Evolutionary conservation across 2,329 filamentous ascomycete genomes (phyloP), one percentile per base, ranked within the genome.

Genomic region (Tolypocladium ophioglossoides): DNA sequence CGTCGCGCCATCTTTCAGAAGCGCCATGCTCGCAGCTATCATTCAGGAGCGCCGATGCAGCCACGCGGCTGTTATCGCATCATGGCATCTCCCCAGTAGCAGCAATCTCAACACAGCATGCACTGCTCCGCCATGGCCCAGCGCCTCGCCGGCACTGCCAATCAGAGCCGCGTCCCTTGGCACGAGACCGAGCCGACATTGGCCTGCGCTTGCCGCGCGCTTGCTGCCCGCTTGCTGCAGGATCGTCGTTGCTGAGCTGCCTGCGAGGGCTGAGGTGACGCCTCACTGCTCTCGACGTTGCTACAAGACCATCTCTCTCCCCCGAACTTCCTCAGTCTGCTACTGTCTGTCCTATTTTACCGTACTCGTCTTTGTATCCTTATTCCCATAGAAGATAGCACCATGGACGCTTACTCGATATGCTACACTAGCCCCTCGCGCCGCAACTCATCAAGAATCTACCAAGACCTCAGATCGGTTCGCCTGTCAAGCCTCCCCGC

Each of bases 351-450:
- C 16, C 41, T 32, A 44, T 44, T 27, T 16, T 8, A 8, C 24
- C 27, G 14, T 47, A 2, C 5, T n/a, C 41, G 24, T 12, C 5
- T 48, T n/a, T 16, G 2, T 7, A n/a, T 20, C 12, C 27, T 14
- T 32, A 4, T 7, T n/a, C 12, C 16, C 30, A 9, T 30, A n/a
- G n/a, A n/a, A 49, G 4, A 34, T 11, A 10, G 4, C n/a, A 52
- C 4, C 20, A 79, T 80, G 77, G 77, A 79, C 68, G 74, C 75
- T 74, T 75, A 78, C 68, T 73, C 74, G 32, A 71, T 78, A 61
- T 78, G 72, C 39, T 74, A 67, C 62, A 74, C 71, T 59, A 78
- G 73, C 62, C 64, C 72, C 34, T 65, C 72, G 20, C 68, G 66
- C 51, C 71, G 73, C 58, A 67, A 65, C 54, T 68, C 72, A 30